A percentile compares a stretch with the other conserved stretches of the same genome.
Conservation (phyloP, 2,329 filamentous ascomycete species). For the Hymenoscyphus scutula region DNA sequence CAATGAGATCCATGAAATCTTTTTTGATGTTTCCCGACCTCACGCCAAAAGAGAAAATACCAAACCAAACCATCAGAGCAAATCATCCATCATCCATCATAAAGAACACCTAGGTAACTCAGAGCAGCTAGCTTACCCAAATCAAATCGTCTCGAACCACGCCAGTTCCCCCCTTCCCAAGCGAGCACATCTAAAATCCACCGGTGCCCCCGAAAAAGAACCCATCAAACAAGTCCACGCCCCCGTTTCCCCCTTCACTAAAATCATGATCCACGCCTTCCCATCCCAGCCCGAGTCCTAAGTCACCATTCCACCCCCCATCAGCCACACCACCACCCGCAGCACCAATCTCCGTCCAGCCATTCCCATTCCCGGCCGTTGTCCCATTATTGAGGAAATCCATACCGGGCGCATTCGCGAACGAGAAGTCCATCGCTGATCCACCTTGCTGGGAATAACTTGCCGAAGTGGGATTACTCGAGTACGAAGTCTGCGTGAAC, state of each 20-base stretch:
- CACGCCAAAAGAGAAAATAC: too few relatives aligned
- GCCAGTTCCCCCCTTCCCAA: too few relatives aligned
- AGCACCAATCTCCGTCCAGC: constrained; percentile 16
- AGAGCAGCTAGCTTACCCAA: too few relatives aligned
- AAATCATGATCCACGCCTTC: constrained; percentile 30
- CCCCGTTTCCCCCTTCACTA: constrained; percentile 28
- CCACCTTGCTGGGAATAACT: constrained; percentile 13
- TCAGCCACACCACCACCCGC: constrained; percentile 11
- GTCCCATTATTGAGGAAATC: constrained; percentile 23
- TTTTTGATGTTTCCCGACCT: too few relatives aligned
- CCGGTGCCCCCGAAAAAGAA: constrained; percentile 50
- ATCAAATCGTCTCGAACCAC: too few relatives aligned
- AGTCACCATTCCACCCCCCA: constrained; percentile 19
- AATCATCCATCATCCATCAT: too few relatives aligned
- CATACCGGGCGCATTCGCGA: constrained; percentile 30
- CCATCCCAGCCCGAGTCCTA: constrained; percentile 25
- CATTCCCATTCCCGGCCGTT: constrained; percentile 14
- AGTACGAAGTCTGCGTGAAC: not conserved
- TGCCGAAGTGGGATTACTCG: constrained; percentile 4
- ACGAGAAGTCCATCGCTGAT: constrained; percentile 28
- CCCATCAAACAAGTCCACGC: constrained; percentile 49
- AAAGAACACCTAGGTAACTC: too few relatives aligned
- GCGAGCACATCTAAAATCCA: constrained; percentile 6
- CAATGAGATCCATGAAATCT: too few relatives aligned
- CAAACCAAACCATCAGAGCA: too few relatives aligned